Conservation (phyloP, 2,329 filamentous ascomycete genomes). For the Rasamsonia emersonii region DNA sequence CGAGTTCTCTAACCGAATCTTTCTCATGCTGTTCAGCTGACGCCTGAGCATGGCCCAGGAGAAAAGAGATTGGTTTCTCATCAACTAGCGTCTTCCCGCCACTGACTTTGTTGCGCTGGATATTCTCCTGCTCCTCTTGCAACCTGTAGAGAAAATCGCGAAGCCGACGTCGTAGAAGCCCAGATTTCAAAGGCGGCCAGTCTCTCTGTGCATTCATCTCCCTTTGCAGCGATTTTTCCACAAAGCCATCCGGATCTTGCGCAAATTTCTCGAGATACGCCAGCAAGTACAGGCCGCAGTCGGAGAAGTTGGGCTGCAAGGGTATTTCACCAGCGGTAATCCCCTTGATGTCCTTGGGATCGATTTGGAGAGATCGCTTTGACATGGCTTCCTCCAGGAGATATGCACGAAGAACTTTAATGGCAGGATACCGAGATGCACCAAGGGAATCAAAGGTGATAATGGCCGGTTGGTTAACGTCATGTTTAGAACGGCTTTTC, state of each 20-base stretch:
- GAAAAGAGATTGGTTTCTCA: constrained; percentile 21
- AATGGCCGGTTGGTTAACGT: constrained; percentile 56
- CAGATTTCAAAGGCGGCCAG: constrained; percentile 47
- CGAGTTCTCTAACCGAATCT: background rate
- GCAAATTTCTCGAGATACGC: constrained; percentile 80
- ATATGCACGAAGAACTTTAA: constrained; percentile 65
- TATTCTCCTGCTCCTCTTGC: constrained; percentile 48
- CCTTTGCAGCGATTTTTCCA: constrained; percentile 55
- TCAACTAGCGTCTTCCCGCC: constrained; percentile 26
- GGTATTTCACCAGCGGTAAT: constrained; percentile 71
- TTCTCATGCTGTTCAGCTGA: background rate
- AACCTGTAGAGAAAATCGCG: constrained; percentile 58
- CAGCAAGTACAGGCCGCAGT: constrained; percentile 82
- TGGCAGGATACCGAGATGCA: constrained; percentile 53
- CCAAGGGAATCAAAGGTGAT: constrained; percentile 83
- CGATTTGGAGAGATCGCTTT: constrained; percentile 47
- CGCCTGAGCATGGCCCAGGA: constrained; percentile 15
- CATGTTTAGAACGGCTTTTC: constrained; percentile 29
- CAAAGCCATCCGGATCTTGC: constrained; percentile 61
- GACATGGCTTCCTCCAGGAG: constrained; percentile 61
- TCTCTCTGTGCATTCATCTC: constrained; percentile 51
- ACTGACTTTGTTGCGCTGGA: constrained; percentile 25
- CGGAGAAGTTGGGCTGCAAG: constrained; percentile 71
- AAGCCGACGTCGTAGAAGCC: constrained; percentile 55
- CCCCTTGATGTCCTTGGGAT: constrained; percentile 41